Conservation (phyloP, 305 asterid species). For the Rubia peregrina region DNA sequence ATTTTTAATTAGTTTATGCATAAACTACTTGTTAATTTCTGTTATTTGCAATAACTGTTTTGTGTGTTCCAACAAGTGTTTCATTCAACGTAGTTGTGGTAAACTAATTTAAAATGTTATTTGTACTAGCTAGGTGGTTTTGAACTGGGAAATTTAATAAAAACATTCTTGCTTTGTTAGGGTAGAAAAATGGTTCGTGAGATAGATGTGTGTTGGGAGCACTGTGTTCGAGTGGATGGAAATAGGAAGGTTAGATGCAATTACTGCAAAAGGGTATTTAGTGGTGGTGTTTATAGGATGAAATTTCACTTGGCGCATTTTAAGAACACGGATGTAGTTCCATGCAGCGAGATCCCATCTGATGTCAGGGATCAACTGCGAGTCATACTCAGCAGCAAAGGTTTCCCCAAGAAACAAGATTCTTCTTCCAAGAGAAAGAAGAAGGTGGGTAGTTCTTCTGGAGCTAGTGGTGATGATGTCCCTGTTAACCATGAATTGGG, state of each 20-base stretch:
- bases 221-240: constrained; percentile 45
- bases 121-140: too few species aligned
- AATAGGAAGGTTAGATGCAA: constrained; percentile 43
- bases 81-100: too few species aligned
- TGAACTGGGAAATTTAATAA: background rate
- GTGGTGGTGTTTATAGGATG: constrained; percentile 47
- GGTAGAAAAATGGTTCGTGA: constrained; percentile 33
- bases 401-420: too few species aligned
- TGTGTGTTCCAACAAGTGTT: too few species aligned
- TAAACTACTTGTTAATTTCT: too few species aligned
- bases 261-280: constrained; percentile 42
- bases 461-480: too few species aligned
- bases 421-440: too few species aligned
- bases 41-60: too few species aligned
- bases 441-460: too few species aligned
- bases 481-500: too few species aligned
- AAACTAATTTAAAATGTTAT: too few species aligned
- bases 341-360: constrained; percentile 36
- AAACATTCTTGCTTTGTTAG: background rate
- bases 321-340: constrained; percentile 42
- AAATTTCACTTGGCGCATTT: constrained; percentile 48
- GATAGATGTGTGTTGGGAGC: constrained; percentile 50
- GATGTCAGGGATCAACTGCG: constrained; percentile 34
- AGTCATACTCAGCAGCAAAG: constrained; percentile 20
- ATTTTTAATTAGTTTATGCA: too few species aligned